Evolutionary conservation across 1,284 basidiomycete species (phyloP), one percentile per base, ranked within the genome.

Genomic region (Cystobasidiaceae sp.): DNA sequence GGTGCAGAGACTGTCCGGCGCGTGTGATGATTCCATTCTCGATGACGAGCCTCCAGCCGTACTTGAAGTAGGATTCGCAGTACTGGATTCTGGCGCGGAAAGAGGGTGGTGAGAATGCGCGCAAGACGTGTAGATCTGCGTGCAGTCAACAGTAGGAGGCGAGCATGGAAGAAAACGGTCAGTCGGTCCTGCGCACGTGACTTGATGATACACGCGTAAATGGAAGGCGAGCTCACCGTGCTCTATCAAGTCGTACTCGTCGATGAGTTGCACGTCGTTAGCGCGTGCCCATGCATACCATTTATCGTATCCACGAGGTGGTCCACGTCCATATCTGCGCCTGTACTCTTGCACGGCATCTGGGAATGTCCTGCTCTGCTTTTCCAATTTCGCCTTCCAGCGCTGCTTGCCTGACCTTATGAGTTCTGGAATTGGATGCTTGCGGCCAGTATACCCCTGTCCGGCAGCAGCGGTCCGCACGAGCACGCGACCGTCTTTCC

Each of bases 301-400:
- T 19, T 69, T 54, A 55, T 74, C 74, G 39, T 73, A 75, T 5
- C 74, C 73, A 34, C 60, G 66, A 7, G 74, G 74, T 19, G 74
- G 74, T 19, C 50, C 56, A 17, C 72, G 66, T 4, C 60, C 58
- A 56, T 74, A 63, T 41, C 74, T 46, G 28, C 70, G 56, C 60
- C 67, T 61, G 67, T 75, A 75, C 67, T 75, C 72, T 2, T 30
- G 23, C 7, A 73, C 68, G 4, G 72, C 72, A 19, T 68, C 44
- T 11, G 46, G 50, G 19, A 72, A 59, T 25, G 65, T 72, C 60
- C 49, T 61, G 48, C 70, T 71, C 61, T 73, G 72, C 25, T 68
- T 28, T 41, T 43, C 25, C 3, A 73, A 27, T 46, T 73, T 74
- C 4, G 15, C 15, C 32, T 70, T 50, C 73, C 73, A 74, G 30